A percentile compares a stretch with the other conserved stretches of the same genome.
These are phyloP conservation scores for Candida sojae DNA, from an alignment of 1,139 yeast species.

Conservation along the genomic window DNA sequence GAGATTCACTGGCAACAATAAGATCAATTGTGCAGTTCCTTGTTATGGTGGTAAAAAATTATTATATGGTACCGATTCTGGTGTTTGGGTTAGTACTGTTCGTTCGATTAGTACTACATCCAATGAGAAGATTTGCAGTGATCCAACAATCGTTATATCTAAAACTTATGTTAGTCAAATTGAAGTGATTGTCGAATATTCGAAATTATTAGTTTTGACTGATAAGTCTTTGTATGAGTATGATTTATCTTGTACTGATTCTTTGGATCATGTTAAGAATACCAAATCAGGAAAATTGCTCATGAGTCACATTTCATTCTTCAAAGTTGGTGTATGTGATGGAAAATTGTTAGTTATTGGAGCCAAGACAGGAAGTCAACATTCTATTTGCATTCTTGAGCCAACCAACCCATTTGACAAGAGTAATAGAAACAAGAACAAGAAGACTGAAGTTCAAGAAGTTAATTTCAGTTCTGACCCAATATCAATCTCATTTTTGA, in stretches of 20 bases:
- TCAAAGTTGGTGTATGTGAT: slow-evolving; percentile 90
- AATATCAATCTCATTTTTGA: slow-evolving; percentile 85
- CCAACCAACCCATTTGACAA: slow-evolving; percentile 64
- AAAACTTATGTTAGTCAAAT: slow-evolving; percentile 82
- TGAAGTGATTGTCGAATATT: slow-evolving; percentile 90
- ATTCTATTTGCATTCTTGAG: slow-evolving; percentile 83
- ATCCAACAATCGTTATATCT: slow-evolving; percentile 77
- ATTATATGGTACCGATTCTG: slow-evolving; percentile 88
- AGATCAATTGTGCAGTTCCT: slow-evolving; percentile 90
- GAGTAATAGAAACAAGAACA: slow-evolving; percentile 61
- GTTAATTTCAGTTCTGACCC: slow-evolving; percentile 86
- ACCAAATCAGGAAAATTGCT: slow-evolving; percentile 77
- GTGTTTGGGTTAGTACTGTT: slow-evolving; percentile 78
- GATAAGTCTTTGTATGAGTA: slow-evolving; percentile 85
- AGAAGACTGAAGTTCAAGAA: slow-evolving; percentile 70
- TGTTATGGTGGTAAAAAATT: slow-evolving; percentile 93
- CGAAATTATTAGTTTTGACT: slow-evolving; percentile 75
- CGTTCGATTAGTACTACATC: slow-evolving; percentile 46
- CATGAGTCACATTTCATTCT: slow-evolving; percentile 82
- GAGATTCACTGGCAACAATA: slow-evolving; percentile 68
- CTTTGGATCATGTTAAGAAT: slow-evolving; percentile 68
- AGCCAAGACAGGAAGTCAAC: slow-evolving; percentile 74
- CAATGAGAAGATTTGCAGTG: slow-evolving; percentile 56
- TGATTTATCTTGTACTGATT: slow-evolving; percentile 68
- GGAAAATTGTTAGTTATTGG: slow-evolving; percentile 89